Conservation (phyloP, 2,329 filamentous ascomycete species). For the Alternaria sp. region DNA sequence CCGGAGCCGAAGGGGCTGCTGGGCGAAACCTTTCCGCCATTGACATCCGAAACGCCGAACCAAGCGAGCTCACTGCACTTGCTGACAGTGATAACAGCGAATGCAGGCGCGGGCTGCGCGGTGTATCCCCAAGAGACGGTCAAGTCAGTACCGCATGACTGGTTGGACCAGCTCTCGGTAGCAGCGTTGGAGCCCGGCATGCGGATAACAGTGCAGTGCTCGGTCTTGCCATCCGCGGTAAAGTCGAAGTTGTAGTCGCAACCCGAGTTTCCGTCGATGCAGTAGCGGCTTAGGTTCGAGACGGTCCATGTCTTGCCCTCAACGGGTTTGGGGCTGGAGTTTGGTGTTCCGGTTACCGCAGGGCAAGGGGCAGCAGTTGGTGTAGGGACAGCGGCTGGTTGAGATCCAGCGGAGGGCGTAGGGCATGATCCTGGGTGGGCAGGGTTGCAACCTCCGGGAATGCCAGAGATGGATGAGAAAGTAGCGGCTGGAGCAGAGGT, state of each 20-base stretch:
- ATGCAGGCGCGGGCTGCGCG: constrained; percentile 14
- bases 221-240: constrained; percentile 14
- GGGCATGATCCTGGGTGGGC: constrained; percentile 5
- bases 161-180: constrained; percentile 18
- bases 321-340: constrained; percentile 11
- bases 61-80: constrained; percentile 19
- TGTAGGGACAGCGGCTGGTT: not conserved
- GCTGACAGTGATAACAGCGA: constrained; percentile 18
- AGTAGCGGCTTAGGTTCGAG: constrained; percentile 17
- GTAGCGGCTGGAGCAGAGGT: not conserved
- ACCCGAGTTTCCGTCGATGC: constrained; percentile 16
- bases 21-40: constrained; percentile 15
- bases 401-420: not conserved
- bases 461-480: not conserved
- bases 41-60: constrained; percentile 21
- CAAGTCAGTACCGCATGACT: constrained; percentile 12
- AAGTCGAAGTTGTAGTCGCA: constrained; percentile 26
- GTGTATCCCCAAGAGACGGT: constrained; percentile 21
- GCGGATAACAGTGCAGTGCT: constrained; percentile 20
- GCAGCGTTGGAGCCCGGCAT: constrained; percentile 20
- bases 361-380: not conserved
- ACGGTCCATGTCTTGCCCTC: constrained; percentile 21
- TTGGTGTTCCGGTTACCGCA: not conserved
- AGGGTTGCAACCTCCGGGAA: not conserved
- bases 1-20: constrained; percentile 20